These are phyloP conservation scores for Diospyros lotus DNA, from an alignment of 148 eudicot species.

Conservation along the genomic window DNA sequence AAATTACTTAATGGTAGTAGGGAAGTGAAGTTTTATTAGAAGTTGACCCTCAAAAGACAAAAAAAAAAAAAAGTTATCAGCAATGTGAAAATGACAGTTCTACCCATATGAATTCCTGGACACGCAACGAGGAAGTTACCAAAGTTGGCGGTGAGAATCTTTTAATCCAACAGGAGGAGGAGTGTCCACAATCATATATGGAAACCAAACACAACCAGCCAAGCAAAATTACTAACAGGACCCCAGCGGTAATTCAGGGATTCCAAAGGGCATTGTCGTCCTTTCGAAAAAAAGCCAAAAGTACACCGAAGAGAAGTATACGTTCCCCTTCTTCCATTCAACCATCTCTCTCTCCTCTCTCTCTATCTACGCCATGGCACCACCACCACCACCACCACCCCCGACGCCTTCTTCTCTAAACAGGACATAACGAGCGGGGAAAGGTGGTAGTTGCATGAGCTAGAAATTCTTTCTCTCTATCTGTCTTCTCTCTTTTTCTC, in stretches of 20 bases:
- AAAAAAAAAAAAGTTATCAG: too few species aligned
- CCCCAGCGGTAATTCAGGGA: not conserved
- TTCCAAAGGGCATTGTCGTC: conserved; percentile 10
- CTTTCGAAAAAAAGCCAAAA: conserved; percentile 9
- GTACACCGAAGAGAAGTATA: not conserved
- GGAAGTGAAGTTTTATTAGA: too few species aligned
- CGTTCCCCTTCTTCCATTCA: conserved; percentile 14
- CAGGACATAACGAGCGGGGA: conserved; percentile 18
- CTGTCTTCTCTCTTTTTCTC: conserved; percentile 4
- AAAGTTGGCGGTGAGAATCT: too few species aligned
- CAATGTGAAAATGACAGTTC: too few species aligned
- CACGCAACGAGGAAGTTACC: too few species aligned
- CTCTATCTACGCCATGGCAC: conserved; percentile 1
- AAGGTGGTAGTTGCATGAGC: conserved; percentile 70
- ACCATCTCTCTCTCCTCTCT: conserved; percentile 6
- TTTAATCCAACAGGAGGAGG: too few species aligned
- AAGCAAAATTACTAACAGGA: too few species aligned
- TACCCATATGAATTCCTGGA: too few species aligned
- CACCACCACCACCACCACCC: conserved; percentile 13
- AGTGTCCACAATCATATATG: too few species aligned
- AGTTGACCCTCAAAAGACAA: too few species aligned
- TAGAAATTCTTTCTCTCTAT: conserved; percentile 5
- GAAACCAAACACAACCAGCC: too few species aligned
- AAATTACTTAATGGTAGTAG: too few species aligned
- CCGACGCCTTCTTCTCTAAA: conserved; percentile 1